A percentile compares a stretch with the other conserved stretches of the same genome.
phyloP scores from a whole-genome alignment of 139 green algal genomes.

The Chlorella sp. region DNA sequence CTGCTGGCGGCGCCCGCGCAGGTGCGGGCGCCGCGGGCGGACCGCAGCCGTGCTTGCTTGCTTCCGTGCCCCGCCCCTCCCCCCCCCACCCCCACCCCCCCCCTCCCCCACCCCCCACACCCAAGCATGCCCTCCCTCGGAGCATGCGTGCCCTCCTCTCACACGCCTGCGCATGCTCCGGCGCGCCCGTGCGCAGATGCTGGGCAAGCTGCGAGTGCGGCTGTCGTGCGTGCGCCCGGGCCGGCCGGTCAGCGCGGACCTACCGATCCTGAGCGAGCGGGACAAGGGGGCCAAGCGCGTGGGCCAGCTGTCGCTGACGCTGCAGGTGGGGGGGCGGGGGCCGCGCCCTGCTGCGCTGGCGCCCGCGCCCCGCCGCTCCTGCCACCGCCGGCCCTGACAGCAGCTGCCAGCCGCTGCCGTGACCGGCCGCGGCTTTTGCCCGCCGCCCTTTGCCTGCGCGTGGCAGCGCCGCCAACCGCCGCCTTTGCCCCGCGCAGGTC shows the following conservation, averaged over 20 bases:
- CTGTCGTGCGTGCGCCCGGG: slow-evolving; percentile 26
- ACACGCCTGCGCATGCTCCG: background rate
- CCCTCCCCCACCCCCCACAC: background rate
- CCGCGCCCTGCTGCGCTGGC: no score
- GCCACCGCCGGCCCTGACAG: no score
- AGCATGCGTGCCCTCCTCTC: background rate
- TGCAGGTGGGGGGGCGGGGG: no score
- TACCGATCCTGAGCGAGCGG: slow-evolving; percentile 27
- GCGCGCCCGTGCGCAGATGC: background rate
- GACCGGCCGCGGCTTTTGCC: no score
- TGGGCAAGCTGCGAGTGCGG: slow-evolving; percentile 34
- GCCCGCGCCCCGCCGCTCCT: no score
- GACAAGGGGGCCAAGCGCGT: slow-evolving; percentile 15
- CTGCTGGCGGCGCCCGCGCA: no score
- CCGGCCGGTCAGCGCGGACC: background rate
- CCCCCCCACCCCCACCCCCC: background rate
- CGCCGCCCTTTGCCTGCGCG: no score
- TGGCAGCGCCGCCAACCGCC: no score
- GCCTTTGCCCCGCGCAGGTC: background rate
- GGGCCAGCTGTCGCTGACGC: background rate
- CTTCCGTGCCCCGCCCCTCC: background rate
- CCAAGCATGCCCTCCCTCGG: background rate
- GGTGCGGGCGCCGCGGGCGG: no score
- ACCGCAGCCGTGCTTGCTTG: background rate
- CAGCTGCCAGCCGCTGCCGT: no score